These are phyloP conservation scores for Fusarium avenaceum DNA, from an alignment of 2,329 filamentous ascomycete species.

Conservation along the genomic window DNA sequence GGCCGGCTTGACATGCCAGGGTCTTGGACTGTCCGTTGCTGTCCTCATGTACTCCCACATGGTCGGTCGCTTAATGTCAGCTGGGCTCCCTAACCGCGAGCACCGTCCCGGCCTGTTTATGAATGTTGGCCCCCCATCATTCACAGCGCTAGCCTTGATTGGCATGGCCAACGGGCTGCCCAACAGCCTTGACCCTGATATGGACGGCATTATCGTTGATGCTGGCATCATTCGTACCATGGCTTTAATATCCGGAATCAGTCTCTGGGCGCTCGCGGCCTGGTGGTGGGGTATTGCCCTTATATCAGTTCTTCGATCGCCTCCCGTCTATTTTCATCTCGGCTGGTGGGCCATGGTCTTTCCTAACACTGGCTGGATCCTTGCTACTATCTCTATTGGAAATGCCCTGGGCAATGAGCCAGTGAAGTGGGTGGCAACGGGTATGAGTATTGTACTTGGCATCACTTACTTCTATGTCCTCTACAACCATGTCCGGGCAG, in stretches of 20 bases:
- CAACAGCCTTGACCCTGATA: not conserved
- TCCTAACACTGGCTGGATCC: conserved; percentile 11
- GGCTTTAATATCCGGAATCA: conserved; percentile 8
- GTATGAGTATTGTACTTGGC: conserved; percentile 15
- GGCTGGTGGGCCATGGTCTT: conserved; percentile 13
- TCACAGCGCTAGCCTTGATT: conserved; percentile 13
- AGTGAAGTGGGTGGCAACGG: conserved; percentile 12
- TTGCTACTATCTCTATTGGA: conserved; percentile 7
- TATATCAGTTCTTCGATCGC: not conserved
- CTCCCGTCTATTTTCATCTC: conserved; percentile 5
- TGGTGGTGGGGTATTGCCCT: conserved; percentile 18
- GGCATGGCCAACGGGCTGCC: conserved; percentile 11
- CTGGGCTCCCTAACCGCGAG: conserved; percentile 5
- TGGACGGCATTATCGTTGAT: not conserved
- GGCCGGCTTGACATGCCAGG: conserved; percentile 8
- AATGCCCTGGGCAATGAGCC: conserved; percentile 5
- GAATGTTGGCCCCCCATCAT: conserved; percentile 5
- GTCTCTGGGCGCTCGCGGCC: conserved; percentile 6
- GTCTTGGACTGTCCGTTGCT: conserved; percentile 6
- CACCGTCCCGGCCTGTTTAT: conserved; percentile 6
- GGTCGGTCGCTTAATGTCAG: conserved; percentile 9
- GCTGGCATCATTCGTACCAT: conserved; percentile 7
- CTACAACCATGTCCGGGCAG: not conserved
- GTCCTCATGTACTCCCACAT: conserved; percentile 10
- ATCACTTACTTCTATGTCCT: conserved; percentile 14